A percentile compares a stretch with the other conserved stretches of the same genome.
Conservation (phyloP, 495 filamentous ascomycete species). For the Talaromyces liani region DNA sequence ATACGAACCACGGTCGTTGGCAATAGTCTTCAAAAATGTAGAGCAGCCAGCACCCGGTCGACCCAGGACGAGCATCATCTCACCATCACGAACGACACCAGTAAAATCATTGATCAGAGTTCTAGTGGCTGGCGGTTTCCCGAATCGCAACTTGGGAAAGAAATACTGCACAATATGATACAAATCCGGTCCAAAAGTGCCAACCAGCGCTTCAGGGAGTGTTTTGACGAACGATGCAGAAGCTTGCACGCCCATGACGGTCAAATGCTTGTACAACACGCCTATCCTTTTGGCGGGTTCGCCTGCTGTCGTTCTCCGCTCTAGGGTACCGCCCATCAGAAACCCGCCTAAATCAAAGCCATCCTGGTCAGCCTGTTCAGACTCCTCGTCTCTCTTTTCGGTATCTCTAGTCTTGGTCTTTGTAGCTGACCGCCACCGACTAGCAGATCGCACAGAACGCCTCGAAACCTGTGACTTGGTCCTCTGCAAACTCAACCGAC, state of each 20-base stretch:
- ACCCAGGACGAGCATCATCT: constrained; percentile 81
- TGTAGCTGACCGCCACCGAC: constrained; percentile 5
- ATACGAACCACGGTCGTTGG: constrained; percentile 61
- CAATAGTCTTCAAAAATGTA: constrained; percentile 71
- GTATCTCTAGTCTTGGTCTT: constrained; percentile 25
- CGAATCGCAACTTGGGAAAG: constrained; percentile 54
- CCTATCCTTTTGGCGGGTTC: constrained; percentile 77
- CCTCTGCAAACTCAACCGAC: constrained; percentile 47
- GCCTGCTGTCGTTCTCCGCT: constrained; percentile 59
- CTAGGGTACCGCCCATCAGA: constrained; percentile 72
- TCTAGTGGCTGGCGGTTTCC: constrained; percentile 40
- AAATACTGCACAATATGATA: constrained; percentile 60
- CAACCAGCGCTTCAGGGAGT: constrained; percentile 68
- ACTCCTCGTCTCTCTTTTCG: constrained; percentile 27
- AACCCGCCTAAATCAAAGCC: constrained; percentile 69
- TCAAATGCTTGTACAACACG: constrained; percentile 73
- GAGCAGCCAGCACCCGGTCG: constrained; percentile 74
- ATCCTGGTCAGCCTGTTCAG: constrained; percentile 37
- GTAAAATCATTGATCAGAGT: constrained; percentile 70
- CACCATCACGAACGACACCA: constrained; percentile 69
- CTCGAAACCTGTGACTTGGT: constrained; percentile 20
- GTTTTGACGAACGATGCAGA: constrained; percentile 65
- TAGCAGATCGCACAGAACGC: constrained; percentile 9
- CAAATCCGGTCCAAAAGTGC: constrained; percentile 78
- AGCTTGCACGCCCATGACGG: constrained; percentile 63